Conservation (phyloP, 2,329 filamentous ascomycete species). For the Cryphonectria parasitica region DNA sequence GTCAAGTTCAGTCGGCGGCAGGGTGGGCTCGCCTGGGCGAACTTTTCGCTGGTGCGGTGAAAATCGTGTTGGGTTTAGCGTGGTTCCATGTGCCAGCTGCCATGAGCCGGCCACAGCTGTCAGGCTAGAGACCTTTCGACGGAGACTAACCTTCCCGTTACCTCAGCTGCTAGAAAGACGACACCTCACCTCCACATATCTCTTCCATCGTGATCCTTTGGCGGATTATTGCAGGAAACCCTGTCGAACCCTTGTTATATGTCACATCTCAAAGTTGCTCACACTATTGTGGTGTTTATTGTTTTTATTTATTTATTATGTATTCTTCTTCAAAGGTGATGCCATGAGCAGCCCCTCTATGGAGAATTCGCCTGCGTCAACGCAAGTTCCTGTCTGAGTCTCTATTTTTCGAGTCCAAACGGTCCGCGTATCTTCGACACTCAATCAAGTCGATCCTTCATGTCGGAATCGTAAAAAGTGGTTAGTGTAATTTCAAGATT, state of each 20-base stretch:
- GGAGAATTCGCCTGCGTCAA: not conserved
- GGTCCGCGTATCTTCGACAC: not conserved
- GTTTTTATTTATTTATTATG: not conserved
- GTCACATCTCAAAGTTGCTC: not conserved
- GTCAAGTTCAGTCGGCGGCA: not conserved
- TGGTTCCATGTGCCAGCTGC: not conserved
- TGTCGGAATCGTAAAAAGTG: not conserved
- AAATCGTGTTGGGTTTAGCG: constrained; percentile 19
- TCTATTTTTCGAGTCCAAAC: not conserved
- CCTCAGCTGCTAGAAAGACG: not conserved
- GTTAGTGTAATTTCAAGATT: not conserved
- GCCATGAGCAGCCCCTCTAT: not conserved
- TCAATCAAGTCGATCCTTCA: not conserved
- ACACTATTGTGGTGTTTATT: not conserved
- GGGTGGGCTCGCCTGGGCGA: constrained; percentile 10
- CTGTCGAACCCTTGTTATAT: not conserved
- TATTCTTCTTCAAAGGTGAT: not conserved
- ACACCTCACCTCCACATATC: not conserved
- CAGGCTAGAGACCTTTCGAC: not conserved
- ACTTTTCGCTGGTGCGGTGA: constrained; percentile 22
- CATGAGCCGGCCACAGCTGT: constrained; percentile 1
- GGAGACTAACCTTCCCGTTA: not conserved
- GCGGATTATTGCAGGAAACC: not conserved
- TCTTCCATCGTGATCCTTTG: not conserved
- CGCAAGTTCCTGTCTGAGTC: not conserved